Percentiles rank a stretch among this genome's conserved stretches.
Evolutionary conservation across 768 basidiomycete species (phyloP).

Genomic region (Exsudoporus frostii): DNA sequence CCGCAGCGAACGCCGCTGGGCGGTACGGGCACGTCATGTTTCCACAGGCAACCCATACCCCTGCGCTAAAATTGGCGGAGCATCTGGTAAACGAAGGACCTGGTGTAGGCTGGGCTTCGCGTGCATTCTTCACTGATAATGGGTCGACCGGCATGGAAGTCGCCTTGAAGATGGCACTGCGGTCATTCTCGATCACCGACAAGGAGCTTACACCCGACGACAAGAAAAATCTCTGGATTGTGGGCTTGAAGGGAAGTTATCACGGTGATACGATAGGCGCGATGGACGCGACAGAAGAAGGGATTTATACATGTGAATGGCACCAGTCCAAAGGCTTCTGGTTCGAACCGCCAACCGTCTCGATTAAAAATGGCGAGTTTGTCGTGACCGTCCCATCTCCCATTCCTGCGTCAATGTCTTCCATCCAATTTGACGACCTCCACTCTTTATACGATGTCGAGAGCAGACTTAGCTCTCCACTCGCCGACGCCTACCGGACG

Average conservation of each 20-base stretch:
- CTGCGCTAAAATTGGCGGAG: slow-evolving; percentile 83
- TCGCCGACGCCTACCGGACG: slow-evolving; percentile 60
- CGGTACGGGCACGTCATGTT: slow-evolving; percentile 98
- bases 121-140: slow-evolving; percentile 92
- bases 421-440: slow-evolving; percentile 40
- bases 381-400: slow-evolving; percentile 53
- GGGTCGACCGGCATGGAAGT: slow-evolving; percentile 97
- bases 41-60: slow-evolving; percentile 81
- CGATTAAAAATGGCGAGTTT: slow-evolving; percentile 58
- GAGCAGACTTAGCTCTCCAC: slow-evolving; percentile 51
- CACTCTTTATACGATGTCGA: slow-evolving; percentile 68
- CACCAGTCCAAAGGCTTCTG: slow-evolving; percentile 89
- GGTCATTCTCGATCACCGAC: slow-evolving; percentile 52
- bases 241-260: slow-evolving; percentile 90
- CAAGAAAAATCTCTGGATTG: slow-evolving; percentile 61
- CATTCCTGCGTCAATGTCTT: slow-evolving; percentile 32
- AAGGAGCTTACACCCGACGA: slow-evolving; percentile 33
- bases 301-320: slow-evolving; percentile 95
- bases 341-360: slow-evolving; percentile 86
- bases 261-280: slow-evolving; percentile 97
- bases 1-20: slow-evolving; percentile 86
- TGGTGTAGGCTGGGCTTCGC: slow-evolving; percentile 85
- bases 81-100: slow-evolving; percentile 70
- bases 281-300: slow-evolving; percentile 93
- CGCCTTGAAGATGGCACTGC: slow-evolving; percentile 95